Evolutionary conservation across 192 early-diverging fungal species (phyloP), one percentile per base, ranked within the genome.

Genomic region (Diversispora eburnea): DNA sequence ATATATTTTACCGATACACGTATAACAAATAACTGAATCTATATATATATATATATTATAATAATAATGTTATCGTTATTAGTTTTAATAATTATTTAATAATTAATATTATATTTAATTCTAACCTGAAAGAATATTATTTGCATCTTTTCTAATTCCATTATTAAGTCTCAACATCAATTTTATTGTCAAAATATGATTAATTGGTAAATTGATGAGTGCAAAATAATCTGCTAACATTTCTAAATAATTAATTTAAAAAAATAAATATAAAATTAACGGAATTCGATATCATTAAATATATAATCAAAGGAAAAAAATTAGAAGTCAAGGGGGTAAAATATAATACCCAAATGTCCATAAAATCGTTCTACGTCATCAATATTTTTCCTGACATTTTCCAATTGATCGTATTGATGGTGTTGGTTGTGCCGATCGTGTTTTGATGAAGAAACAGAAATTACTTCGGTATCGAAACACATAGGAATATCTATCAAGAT

Each of bases 201-300:
- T 76, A 3, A 86, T 75, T 15, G 68, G 80, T 61, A 89, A 84
- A 48, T 86, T 83, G 20, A 81, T 79, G 59, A 87, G 76, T 8
- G 76, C 88, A 70, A 93, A 84, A 39, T 84, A 83, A 60, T 93
- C 87, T 4, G 86, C 76, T 3, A 91, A 74, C 72, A 83, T 77
- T n/a, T 78, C 83, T 84, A 19, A 49, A 55, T 9, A 64, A 46
- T 42, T 69, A 48, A 6, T 13, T 39, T 58, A 17, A 45, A 5
- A 8, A n/a, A 56, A 22, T 19, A 59, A 69, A 12, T 5, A 69
- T 43, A 55, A 19, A 4, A 55, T 49, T 13, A 33, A 22, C 8
- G 5, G 7, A 7, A 52, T 17, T 58, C 33, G 45, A 15, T 1
- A 46, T 12, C 13, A 42, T n/a, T n/a, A n/a, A n/a, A n/a, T n/a